phyloP scores from a whole-genome alignment of 306 rosid species.

The Cicer pinnatifidum region DNA sequence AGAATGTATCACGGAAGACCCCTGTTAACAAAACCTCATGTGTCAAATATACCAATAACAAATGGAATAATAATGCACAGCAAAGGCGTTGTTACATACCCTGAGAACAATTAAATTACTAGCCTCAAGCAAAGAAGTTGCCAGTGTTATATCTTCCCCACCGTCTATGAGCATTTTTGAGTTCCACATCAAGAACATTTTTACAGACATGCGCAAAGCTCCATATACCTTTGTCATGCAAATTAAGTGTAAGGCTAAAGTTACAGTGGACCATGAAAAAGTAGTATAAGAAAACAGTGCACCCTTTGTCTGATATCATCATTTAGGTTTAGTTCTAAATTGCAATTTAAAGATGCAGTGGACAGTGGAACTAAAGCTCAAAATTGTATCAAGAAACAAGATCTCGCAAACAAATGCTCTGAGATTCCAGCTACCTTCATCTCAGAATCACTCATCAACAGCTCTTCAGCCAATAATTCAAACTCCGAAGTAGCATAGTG shows the following conservation, averaged over 20 bases:
- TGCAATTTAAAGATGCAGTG: constrained; percentile 28
- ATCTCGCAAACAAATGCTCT: constrained; percentile 18
- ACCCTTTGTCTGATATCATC: background rate
- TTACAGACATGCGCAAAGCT: constrained; percentile 96
- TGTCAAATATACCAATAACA: constrained; percentile 38
- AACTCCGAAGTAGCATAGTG: constrained; percentile 94
- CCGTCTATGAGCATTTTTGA: constrained; percentile 92
- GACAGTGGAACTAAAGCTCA: constrained; percentile 17
- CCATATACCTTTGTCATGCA: constrained; percentile 78
- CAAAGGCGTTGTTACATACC: constrained; percentile 58
- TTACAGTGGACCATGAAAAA: background rate
- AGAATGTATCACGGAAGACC: constrained; percentile 92
- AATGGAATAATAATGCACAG: constrained; percentile 44
- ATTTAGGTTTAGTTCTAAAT: constrained; percentile 28
- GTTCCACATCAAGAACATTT: constrained; percentile 99
- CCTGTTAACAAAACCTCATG: constrained; percentile 58
- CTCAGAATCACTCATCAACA: constrained; percentile 92
- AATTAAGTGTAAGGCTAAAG: constrained; percentile 27
- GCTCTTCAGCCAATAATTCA: constrained; percentile 95
- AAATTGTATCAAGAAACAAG: constrained; percentile 27
- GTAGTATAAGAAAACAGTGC: constrained; percentile 24
- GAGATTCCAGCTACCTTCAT: constrained; percentile 66
- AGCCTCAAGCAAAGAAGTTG: constrained; percentile 92
- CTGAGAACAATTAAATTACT: constrained; percentile 93
- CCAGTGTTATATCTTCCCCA: constrained; percentile 79